Conservation (phyloP, 306 rosid genomes). For the Lagenaria siceraria region DNA sequence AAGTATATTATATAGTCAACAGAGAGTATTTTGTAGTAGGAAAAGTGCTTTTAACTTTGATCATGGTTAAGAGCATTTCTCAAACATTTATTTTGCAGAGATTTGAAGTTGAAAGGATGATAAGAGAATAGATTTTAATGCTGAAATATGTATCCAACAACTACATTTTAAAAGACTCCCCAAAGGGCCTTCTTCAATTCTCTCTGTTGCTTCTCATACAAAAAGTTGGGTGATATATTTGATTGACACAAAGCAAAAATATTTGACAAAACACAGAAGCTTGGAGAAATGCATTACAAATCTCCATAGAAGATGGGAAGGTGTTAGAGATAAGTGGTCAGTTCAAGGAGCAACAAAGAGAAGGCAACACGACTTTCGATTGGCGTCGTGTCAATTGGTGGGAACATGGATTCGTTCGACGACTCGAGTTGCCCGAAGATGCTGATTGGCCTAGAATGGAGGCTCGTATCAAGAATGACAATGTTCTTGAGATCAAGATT, state of each 20-base stretch:
- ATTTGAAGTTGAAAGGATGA: not conserved
- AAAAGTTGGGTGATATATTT: conserved; percentile 14
- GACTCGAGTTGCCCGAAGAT: conserved; percentile 89
- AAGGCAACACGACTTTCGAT: conserved; percentile 36
- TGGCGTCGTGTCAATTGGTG: conserved; percentile 92
- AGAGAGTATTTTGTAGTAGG: not conserved
- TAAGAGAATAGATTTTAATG: conserved; percentile 1
- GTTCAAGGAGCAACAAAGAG: conserved; percentile 39
- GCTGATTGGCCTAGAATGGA: conserved; percentile 63
- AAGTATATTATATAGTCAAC: too few species aligned
- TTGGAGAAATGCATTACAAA: conserved; percentile 47
- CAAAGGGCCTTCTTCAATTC: conserved; percentile 9
- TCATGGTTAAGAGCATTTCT: not conserved
- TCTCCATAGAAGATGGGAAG: conserved; percentile 60
- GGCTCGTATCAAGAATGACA: conserved; percentile 45
- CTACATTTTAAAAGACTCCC: conserved; percentile 3
- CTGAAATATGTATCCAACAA: not conserved
- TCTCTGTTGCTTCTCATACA: conserved; percentile 6
- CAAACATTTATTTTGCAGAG: conserved; percentile 7
- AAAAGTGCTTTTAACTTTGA: not conserved
- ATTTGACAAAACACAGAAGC: conserved; percentile 49
- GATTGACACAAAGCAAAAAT: conserved; percentile 19
- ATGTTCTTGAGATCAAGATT: conserved; percentile 42
- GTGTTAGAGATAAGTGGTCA: conserved; percentile 76
- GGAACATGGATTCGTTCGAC: conserved; percentile 80